Evolutionary conservation across 108 stramenopile genomes (phyloP).

Genomic region (Pseudonitzschia delicatissima): DNA sequence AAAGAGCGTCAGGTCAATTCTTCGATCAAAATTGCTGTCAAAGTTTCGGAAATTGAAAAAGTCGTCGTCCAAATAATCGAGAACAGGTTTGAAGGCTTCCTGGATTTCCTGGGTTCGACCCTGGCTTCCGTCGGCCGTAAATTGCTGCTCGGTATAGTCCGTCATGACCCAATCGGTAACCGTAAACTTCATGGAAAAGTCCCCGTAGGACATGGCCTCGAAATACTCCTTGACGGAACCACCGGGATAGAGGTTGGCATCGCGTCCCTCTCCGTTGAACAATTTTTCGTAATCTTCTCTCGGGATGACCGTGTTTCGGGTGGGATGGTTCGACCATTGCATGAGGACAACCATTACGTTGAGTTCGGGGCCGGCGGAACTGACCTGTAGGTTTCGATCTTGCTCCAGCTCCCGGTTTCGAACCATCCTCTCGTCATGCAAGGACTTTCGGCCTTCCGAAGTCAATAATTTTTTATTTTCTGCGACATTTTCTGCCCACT

Average conservation of each 20-base stretch:
- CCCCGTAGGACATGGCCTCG: constrained; percentile 25
- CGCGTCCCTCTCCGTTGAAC: constrained; percentile 22
- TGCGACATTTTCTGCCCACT: neutral
- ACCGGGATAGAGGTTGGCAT: constrained; percentile 10
- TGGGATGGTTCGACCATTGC: constrained; percentile 26
- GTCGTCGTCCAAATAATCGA: constrained; percentile 11
- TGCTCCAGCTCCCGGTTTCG: no score
- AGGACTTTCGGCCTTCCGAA: neutral
- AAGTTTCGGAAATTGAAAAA: neutral
- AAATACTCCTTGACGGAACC: constrained; percentile 23
- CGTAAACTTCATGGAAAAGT: constrained; percentile 8
- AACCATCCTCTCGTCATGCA: no score
- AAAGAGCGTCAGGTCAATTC: constrained; percentile 14
- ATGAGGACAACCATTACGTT: constrained; percentile 28
- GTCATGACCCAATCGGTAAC: constrained; percentile 25
- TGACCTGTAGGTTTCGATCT: neutral
- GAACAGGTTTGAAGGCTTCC: constrained; percentile 11
- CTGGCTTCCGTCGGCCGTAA: constrained; percentile 9
- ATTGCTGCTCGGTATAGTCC: constrained; percentile 15
- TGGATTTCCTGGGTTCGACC: constrained; percentile 11
- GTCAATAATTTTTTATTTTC: neutral
- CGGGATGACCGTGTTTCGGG: constrained; percentile 21
- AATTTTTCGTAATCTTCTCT: constrained; percentile 18
- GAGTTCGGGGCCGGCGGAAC: neutral
- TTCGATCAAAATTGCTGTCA: constrained; percentile 9